phyloP scores from a whole-genome alignment of 2,329 filamentous ascomycete species.

The Coniochaeta pulveracea region DNA sequence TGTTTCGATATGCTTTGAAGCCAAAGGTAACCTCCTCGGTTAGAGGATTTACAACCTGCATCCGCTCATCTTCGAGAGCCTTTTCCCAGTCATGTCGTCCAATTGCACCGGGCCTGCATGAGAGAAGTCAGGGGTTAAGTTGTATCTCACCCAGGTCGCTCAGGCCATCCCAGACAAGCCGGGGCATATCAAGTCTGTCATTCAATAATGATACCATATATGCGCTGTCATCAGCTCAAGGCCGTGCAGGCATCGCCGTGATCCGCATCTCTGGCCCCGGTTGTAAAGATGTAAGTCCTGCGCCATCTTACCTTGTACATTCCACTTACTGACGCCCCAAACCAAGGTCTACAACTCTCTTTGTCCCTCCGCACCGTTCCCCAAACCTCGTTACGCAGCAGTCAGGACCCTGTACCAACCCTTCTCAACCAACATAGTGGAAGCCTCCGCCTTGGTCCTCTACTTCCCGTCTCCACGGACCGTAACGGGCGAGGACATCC shows the following conservation, averaged over 20 bases:
- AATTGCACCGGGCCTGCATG: no score
- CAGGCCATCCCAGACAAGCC: no score
- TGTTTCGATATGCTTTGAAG: constrained; percentile 16
- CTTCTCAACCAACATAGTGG: constrained; percentile 44
- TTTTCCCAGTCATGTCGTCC: no score
- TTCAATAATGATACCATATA: constrained; percentile 62
- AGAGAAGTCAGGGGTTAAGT: no score
- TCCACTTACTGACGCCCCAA: constrained; percentile 10
- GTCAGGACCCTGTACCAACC: constrained; percentile 63
- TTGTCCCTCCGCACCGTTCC: constrained; percentile 33
- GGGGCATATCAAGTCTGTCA: constrained; percentile 1
- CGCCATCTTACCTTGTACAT: constrained; percentile 9
- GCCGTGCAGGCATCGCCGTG: constrained; percentile 81
- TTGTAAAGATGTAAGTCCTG: constrained; percentile 47
- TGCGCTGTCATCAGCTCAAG: constrained; percentile 77
- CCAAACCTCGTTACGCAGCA: constrained; percentile 47
- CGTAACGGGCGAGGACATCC: constrained; percentile 82
- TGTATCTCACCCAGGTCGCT: no score
- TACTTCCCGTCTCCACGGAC: constrained; percentile 74
- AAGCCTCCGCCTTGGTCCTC: constrained; percentile 69
- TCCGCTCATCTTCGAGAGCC: no score
- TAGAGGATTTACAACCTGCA: background rate
- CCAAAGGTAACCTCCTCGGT: constrained; percentile 4
- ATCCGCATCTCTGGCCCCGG: constrained; percentile 76
- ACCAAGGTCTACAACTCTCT: constrained; percentile 40